A percentile compares a stretch with the other conserved stretches of the same genome.
Conservation (phyloP, 2,329 filamentous ascomycete species). For the Calonectria pseudoturangicola region DNA sequence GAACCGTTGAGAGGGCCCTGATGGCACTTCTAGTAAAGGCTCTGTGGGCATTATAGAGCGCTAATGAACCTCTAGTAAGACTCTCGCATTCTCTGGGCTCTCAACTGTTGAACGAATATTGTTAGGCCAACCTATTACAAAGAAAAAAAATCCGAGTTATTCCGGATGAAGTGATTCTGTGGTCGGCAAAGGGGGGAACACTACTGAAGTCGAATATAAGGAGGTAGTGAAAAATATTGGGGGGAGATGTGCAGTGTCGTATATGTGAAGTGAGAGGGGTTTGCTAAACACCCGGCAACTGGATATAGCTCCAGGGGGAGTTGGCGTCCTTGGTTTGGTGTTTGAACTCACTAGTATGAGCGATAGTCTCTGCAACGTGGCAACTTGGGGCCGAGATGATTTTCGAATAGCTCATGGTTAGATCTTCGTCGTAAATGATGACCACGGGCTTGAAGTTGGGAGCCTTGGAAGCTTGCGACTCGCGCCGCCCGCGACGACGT, state of each 20-base stretch:
- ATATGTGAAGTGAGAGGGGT: background rate
- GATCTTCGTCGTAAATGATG: slow-evolving; percentile 63
- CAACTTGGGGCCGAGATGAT: slow-evolving; percentile 56
- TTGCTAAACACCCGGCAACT: slow-evolving; percentile 60
- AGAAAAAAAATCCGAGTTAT: background rate
- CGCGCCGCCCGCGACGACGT: background rate
- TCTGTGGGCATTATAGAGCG: slow-evolving; percentile 32
- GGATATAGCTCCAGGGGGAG: slow-evolving; percentile 60
- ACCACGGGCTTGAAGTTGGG: slow-evolving; percentile 52
- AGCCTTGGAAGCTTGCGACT: slow-evolving; percentile 1
- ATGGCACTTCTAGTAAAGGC: slow-evolving; percentile 43
- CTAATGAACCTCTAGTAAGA: slow-evolving; percentile 21
- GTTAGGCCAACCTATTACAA: slow-evolving; percentile 8
- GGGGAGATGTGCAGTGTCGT: background rate
- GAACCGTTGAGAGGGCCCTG: slow-evolving; percentile 25
- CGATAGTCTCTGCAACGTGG: slow-evolving; percentile 39
- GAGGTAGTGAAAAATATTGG: slow-evolving; percentile 1
- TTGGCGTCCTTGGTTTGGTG: slow-evolving; percentile 50
- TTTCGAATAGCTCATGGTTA: slow-evolving; percentile 55
- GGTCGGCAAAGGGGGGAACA: slow-evolving; percentile 2
- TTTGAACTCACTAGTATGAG: slow-evolving; percentile 43
- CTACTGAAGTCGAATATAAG: slow-evolving; percentile 16
- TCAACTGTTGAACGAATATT: slow-evolving; percentile 10
- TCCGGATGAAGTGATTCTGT: slow-evolving; percentile 13
- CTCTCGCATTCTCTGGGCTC: slow-evolving; percentile 15